Conservation (phyloP, 164 flowering plant species). For the Sextonia rubra region DNA sequence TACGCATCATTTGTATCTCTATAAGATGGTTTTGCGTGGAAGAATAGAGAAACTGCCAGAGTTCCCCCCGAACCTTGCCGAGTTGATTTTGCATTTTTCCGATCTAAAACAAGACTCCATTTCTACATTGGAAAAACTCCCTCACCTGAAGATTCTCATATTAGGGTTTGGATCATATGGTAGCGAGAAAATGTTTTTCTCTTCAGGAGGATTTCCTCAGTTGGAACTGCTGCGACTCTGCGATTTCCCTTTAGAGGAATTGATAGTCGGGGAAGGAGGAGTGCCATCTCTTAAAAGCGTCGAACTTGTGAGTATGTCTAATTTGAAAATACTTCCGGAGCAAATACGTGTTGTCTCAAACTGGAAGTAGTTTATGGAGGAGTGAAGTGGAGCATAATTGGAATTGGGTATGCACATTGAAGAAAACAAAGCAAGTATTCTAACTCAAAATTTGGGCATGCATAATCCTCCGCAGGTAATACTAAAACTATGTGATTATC, state of each 20-base stretch:
- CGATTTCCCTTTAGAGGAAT: slow-evolving; percentile 12
- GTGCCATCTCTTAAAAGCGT: slow-evolving; percentile 19
- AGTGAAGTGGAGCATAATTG: too few species aligned
- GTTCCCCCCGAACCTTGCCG: not conserved
- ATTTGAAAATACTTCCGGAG: too few species aligned
- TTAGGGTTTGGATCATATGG: not conserved
- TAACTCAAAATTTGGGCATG: too few species aligned
- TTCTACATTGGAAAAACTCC: not conserved
- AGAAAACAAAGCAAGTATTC: too few species aligned
- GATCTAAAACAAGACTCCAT: not conserved
- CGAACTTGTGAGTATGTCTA: too few species aligned
- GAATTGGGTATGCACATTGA: too few species aligned
- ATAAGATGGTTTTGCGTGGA: not conserved
- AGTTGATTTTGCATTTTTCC: not conserved
- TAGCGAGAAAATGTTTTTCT: slow-evolving; percentile 5
- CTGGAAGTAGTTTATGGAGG: too few species aligned
- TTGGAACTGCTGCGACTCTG: slow-evolving; percentile 8
- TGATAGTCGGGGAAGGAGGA: slow-evolving; percentile 24
- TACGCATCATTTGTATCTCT: not conserved
- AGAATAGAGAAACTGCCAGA: not conserved
- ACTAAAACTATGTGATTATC: too few species aligned
- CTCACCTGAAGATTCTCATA: not conserved
- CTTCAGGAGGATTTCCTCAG: slow-evolving; percentile 17
- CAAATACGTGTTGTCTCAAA: too few species aligned
- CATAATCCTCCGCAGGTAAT: too few species aligned